These are phyloP conservation scores for Scleromitrula shiraiana DNA, from an alignment of 2,329 filamentous ascomycete species.

Conservation along the genomic window DNA sequence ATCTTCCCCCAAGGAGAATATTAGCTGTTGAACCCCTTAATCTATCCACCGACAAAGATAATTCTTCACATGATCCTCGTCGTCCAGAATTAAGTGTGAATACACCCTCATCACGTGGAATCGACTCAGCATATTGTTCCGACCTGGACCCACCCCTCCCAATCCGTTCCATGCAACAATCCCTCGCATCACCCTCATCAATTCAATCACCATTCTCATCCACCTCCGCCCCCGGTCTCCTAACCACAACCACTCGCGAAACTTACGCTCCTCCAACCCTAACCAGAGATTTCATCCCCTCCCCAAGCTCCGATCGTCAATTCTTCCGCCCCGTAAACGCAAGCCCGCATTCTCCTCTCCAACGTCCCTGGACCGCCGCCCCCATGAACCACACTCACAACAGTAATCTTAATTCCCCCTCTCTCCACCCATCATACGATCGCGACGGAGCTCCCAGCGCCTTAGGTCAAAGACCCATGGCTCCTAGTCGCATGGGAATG, in stretches of 20 bases:
- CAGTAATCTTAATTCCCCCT: no score
- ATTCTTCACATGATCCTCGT: constrained; percentile 3
- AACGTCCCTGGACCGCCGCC: constrained; percentile 33
- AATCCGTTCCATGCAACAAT: constrained; percentile 11
- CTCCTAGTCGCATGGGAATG: constrained; percentile 29
- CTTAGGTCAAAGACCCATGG: constrained; percentile 22
- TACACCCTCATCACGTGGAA: constrained; percentile 24
- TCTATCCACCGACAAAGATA: background rate
- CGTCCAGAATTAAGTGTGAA: constrained; percentile 13
- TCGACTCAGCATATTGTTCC: constrained; percentile 29
- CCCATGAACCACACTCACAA: constrained; percentile 22
- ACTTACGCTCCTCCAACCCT: constrained; percentile 8
- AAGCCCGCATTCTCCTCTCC: constrained; percentile 55
- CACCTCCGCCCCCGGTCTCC: background rate
- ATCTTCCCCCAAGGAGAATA: background rate
- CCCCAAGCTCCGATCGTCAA: constrained; percentile 44
- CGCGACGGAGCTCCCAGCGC: constrained; percentile 14
- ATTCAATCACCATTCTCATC: constrained; percentile 8
- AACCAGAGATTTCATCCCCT: constrained; percentile 17
- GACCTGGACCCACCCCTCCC: constrained; percentile 22
- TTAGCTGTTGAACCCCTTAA: background rate
- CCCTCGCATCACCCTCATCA: constrained; percentile 9
- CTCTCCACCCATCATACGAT: no score
- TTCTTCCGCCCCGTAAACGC: constrained; percentile 55
- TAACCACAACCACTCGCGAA: constrained; percentile 4